A percentile compares a stretch with the other conserved stretches of the same genome.
These are phyloP conservation scores for Solanum pinnatisectum DNA, from an alignment of 257 asterid genomes.

Conservation along the genomic window DNA sequence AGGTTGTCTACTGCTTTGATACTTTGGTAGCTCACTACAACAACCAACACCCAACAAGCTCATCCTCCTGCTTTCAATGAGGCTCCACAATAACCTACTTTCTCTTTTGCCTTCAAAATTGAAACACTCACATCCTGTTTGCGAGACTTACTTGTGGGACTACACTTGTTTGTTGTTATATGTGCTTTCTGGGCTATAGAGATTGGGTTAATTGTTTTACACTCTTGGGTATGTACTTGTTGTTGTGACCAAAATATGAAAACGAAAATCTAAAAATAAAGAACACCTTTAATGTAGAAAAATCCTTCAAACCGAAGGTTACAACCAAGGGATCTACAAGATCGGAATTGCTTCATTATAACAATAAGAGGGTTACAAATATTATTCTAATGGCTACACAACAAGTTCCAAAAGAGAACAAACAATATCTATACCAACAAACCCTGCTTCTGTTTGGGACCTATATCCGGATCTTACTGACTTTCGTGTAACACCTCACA, in stretches of 20 bases:
- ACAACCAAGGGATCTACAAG: no score
- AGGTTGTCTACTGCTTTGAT: conserved; percentile 88
- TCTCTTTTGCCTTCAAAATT: not conserved
- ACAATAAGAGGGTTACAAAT: no score
- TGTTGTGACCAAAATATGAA: not conserved
- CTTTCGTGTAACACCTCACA: no score
- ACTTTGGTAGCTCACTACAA: conserved; percentile 87
- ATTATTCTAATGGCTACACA: no score
- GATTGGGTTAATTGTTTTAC: not conserved
- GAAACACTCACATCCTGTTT: not conserved
- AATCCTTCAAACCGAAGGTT: no score
- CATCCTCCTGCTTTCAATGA: not conserved
- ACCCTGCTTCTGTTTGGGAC: no score
- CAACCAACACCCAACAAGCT: not conserved
- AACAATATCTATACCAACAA: no score
- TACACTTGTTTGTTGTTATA: not conserved
- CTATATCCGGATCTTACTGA: no score
- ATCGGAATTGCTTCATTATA: no score
- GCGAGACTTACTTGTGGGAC: not conserved
- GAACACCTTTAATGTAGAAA: no score
- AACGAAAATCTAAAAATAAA: no score
- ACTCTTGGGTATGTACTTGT: not conserved
- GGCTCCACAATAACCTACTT: not conserved
- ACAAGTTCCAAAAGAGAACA: no score
- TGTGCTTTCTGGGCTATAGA: not conserved